Evolutionary conservation across 2,329 filamentous ascomycete genomes (phyloP), one percentile per base, ranked within the genome.

Genomic region (Chalara sp.): DNA sequence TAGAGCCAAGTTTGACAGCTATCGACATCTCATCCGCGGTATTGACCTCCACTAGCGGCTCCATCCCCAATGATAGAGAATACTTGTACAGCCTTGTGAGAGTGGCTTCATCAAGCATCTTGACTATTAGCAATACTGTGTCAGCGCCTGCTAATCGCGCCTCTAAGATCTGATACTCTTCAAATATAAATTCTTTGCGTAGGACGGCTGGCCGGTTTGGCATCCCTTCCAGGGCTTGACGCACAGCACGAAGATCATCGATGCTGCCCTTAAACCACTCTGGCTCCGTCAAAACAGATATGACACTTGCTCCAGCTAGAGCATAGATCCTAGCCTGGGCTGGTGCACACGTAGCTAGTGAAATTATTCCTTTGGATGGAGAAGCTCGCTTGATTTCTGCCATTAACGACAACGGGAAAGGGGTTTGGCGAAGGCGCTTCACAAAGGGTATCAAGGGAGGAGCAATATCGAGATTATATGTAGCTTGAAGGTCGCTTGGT

Each of bases 241-340:
- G 83, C 32, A 97, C 93, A 33, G 86, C 83, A 53, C 87, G 82
- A 49, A 99, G 73, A 66, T 99, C 93, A 52, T 99, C 92, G 54
- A 99, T 91, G 68, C 87, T 95, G 45, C 93, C 93, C 72, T 96
- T 97, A 76, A 99, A 99, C 93, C 93, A 99, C 65, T 97, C 87
- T 0, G 95, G 93, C 70, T 99, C 93, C 0, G 93, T 99, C 44
- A 99, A 79, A n/a, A 99, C 93, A 1, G 93, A 97, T 58, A 99
- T 99, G 39, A 95, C 89, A 66, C 92, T 97, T 45, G 93, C 93
- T 11, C 93, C 95, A 6, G 93, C 91, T 47, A 93, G 78, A 7
- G 95, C 93, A 67, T 99, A 99, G 59, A 86, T 89, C 56, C 84
- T 83, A 41, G 95, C 93, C 68, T 99, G 93, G 5, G 85, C 83